These are phyloP conservation scores for Rhynchosporium secalis DNA, from an alignment of 2,329 filamentous ascomycete species.

Conservation along the genomic window DNA sequence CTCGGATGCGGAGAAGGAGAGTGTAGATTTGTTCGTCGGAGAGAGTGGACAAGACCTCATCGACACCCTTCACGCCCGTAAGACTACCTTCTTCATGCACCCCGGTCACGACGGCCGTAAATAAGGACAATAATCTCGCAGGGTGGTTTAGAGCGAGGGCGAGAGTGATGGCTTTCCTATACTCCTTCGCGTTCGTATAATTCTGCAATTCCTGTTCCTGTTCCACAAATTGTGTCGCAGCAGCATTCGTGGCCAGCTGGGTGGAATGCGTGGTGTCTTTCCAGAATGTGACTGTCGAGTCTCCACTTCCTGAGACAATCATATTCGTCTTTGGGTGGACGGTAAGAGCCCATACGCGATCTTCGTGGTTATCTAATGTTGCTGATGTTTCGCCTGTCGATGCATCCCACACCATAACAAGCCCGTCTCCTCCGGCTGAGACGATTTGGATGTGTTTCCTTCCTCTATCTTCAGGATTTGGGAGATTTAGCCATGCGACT, in stretches of 20 bases:
- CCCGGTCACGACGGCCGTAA: slow-evolving; percentile 73
- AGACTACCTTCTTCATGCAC: slow-evolving; percentile 62
- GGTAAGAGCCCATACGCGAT: slow-evolving; percentile 89
- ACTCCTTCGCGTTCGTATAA: slow-evolving; percentile 83
- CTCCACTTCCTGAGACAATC: slow-evolving; percentile 86
- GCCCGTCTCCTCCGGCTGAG: slow-evolving; percentile 87
- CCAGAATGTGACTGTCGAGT: slow-evolving; percentile 95
- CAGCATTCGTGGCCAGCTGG: slow-evolving; percentile 69
- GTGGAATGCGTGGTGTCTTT: slow-evolving; percentile 84
- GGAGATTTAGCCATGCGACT: slow-evolving; percentile 76
- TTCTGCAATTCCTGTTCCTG: slow-evolving; percentile 95
- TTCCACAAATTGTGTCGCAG: slow-evolving; percentile 78
- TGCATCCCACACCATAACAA: slow-evolving; percentile 96
- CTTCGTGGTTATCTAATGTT: slow-evolving; percentile 95
- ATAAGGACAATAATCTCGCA: slow-evolving; percentile 78
- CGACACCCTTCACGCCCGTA: slow-evolving; percentile 68
- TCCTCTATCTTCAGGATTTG: slow-evolving; percentile 48
- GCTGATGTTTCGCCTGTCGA: slow-evolving; percentile 80
- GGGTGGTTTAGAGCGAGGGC: slow-evolving; percentile 94
- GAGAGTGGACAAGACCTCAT: slow-evolving; percentile 77
- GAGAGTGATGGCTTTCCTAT: slow-evolving; percentile 88
- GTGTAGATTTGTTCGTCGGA: slow-evolving; percentile 83
- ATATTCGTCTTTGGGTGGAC: slow-evolving; percentile 68
- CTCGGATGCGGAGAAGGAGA: slow-evolving; percentile 77
- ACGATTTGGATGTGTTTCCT: slow-evolving; percentile 71